Evolutionary conservation across 1,284 basidiomycete genomes (phyloP).

Genomic region (Rhizoctonia solani): DNA sequence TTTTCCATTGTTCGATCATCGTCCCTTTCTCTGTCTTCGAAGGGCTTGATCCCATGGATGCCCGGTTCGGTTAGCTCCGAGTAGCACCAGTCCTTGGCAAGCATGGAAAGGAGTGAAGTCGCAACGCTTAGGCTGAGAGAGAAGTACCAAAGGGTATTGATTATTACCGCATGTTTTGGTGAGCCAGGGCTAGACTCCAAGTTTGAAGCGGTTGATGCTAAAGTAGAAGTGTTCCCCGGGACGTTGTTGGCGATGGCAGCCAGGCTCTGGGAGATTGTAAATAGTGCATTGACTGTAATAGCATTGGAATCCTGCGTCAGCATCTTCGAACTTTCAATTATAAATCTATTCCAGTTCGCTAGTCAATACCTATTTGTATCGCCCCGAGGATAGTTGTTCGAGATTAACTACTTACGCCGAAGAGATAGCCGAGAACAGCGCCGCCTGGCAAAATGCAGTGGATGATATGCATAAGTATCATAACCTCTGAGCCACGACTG

Average conservation of each 20-base stretch:
- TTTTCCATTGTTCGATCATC: neutral
- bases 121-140: conserved; percentile 10
- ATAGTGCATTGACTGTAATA: neutral
- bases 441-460: neutral
- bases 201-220: neutral
- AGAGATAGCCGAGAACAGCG: conserved; percentile 2
- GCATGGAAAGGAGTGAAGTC: neutral
- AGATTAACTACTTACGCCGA: neutral
- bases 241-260: neutral
- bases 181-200: neutral
- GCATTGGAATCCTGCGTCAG: neutral
- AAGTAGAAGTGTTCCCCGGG: neutral
- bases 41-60: neutral
- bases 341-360: neutral
- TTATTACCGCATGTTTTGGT: neutral
- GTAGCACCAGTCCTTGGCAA: conserved; percentile 21
- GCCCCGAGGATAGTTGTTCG: too few species aligned
- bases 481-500: too few species aligned
- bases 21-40: neutral
- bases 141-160: conserved; percentile 3
- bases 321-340: neutral
- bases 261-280: neutral
- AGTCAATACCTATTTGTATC: too few species aligned
- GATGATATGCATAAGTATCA: too few species aligned
- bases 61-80: neutral